These are phyloP conservation scores for Elsinoe australis DNA, from an alignment of 2,329 filamentous ascomycete species.

Conservation along the genomic window DNA sequence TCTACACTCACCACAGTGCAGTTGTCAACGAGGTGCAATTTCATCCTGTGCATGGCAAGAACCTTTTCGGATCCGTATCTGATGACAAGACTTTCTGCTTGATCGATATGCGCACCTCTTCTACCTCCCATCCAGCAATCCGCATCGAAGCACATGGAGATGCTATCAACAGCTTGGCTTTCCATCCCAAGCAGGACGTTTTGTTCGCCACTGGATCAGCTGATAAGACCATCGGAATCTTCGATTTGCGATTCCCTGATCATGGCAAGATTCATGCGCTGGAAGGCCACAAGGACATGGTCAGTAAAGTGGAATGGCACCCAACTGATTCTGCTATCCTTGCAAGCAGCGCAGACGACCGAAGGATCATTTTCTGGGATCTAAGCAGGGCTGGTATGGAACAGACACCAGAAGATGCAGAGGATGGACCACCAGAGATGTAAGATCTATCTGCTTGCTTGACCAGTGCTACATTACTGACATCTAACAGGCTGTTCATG, in stretches of 20 bases:
- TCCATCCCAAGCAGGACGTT: slow-evolving; percentile 86
- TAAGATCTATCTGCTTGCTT: slow-evolving; percentile 42
- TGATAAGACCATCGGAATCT: slow-evolving; percentile 90
- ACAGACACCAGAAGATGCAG: slow-evolving; percentile 86
- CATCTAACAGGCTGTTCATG: slow-evolving; percentile 71
- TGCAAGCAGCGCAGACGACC: slow-evolving; percentile 85
- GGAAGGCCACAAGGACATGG: slow-evolving; percentile 79
- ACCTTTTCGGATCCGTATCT: slow-evolving; percentile 85
- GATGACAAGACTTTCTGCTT: slow-evolving; percentile 92
- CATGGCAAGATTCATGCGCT: slow-evolving; percentile 85
- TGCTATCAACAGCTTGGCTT: slow-evolving; percentile 91
- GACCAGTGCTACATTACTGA: slow-evolving; percentile 20
- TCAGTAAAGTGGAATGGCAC: slow-evolving; percentile 92
- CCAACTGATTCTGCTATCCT: slow-evolving; percentile 82
- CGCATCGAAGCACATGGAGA: slow-evolving; percentile 74
- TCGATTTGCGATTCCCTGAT: slow-evolving; percentile 64
- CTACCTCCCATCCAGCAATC: slow-evolving; percentile 44
- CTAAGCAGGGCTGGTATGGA: slow-evolving; percentile 86
- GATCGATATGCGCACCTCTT: slow-evolving; percentile 66
- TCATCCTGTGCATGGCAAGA: slow-evolving; percentile 69
- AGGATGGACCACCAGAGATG: slow-evolving; percentile 92
- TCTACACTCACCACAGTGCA: slow-evolving; percentile 79
- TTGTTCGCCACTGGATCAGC: slow-evolving; percentile 87
- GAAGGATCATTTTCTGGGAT: slow-evolving; percentile 95
- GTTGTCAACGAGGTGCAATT: slow-evolving; percentile 97